phyloP scores from a whole-genome alignment of 257 asterid genomes.

The Nicotiana tomentosiformis region DNA sequence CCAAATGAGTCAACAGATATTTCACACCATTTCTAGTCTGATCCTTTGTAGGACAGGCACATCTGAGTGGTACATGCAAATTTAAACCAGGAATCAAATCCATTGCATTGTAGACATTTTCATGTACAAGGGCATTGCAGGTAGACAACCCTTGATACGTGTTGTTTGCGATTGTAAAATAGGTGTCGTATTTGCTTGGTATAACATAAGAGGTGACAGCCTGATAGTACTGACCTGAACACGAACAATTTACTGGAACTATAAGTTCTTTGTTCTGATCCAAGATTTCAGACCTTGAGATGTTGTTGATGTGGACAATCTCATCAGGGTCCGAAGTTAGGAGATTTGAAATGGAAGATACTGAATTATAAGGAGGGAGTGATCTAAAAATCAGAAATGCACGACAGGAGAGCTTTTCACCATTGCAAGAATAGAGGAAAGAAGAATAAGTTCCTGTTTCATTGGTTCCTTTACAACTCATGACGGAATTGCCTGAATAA shows the following conservation, averaged over 20 bases:
- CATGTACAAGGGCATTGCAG: slow-evolving; percentile 39
- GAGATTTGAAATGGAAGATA: slow-evolving; percentile 44
- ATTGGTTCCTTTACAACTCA: slow-evolving; percentile 28
- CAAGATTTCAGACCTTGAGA: slow-evolving; percentile 29
- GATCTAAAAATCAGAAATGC: slow-evolving; percentile 50
- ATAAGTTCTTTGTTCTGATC: slow-evolving; percentile 35
- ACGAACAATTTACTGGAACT: slow-evolving; percentile 50
- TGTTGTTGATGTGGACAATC: slow-evolving; percentile 36
- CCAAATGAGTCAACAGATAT: slow-evolving; percentile 45
- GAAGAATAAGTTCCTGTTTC: slow-evolving; percentile 34
- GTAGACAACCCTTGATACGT: slow-evolving; percentile 52
- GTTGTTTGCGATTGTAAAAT: slow-evolving; percentile 37
- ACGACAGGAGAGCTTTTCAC: slow-evolving; percentile 28
- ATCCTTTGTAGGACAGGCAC: slow-evolving; percentile 58
- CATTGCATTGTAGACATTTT: slow-evolving; percentile 24
- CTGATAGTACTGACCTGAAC: slow-evolving; percentile 52
- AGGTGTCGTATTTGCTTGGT: slow-evolving; percentile 16
- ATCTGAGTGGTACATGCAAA: slow-evolving; percentile 52
- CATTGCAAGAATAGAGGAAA: slow-evolving; percentile 49
- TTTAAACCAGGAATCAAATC: slow-evolving; percentile 22
- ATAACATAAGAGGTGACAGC: slow-evolving; percentile 45
- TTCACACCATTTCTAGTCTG: slow-evolving; percentile 35
- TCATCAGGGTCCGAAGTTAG: slow-evolving; percentile 34
- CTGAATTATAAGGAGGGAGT: slow-evolving; percentile 25
- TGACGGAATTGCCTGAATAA: slow-evolving; percentile 34